Conservation (phyloP, 1,284 basidiomycete genomes). For the Trichosporon inkin region DNA sequence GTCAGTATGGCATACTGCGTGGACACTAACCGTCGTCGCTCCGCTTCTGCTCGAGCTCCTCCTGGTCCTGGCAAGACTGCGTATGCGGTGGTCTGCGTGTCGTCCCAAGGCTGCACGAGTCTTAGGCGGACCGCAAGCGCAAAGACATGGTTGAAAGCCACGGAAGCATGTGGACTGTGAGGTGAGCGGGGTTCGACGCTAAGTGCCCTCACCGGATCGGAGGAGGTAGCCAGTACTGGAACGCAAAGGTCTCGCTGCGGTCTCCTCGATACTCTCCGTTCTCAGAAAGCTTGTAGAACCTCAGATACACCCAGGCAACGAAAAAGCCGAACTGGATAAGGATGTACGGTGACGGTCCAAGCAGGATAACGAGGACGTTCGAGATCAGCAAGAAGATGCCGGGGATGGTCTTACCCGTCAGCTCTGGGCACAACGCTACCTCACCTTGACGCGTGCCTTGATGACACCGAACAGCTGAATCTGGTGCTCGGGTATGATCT, state of each 20-base stretch:
- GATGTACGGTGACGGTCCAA: constrained; percentile 90
- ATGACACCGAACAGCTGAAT: constrained; percentile 84
- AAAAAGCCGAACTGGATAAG: constrained; percentile 98
- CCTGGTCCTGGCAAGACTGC: constrained; percentile 64
- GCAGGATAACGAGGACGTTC: constrained; percentile 78
- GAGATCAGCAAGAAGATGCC: constrained; percentile 91
- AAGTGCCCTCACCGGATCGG: constrained; percentile 69
- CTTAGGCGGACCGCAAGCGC: constrained; percentile 59
- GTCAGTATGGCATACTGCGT: neutral
- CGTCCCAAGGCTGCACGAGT: constrained; percentile 75
- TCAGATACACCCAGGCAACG: constrained; percentile 86
- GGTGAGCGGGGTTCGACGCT: constrained; percentile 16
- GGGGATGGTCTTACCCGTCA: constrained; percentile 64
- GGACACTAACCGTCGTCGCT: constrained; percentile 67
- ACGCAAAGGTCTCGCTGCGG: constrained; percentile 92
- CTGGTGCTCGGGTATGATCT: constrained; percentile 95
- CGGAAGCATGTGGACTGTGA: constrained; percentile 57
- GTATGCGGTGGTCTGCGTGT: constrained; percentile 65
- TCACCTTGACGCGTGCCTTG: constrained; percentile 83
- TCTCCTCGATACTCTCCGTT: constrained; percentile 64
- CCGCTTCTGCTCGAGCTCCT: constrained; percentile 86
- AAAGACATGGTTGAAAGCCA: constrained; percentile 67
- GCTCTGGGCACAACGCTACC: constrained; percentile 10
- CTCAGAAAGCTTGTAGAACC: constrained; percentile 88
- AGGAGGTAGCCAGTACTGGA: constrained; percentile 94